Base-by-base conservation (phyloP, 169 alveolate species). In the Plasmodium berghei region DNA sequence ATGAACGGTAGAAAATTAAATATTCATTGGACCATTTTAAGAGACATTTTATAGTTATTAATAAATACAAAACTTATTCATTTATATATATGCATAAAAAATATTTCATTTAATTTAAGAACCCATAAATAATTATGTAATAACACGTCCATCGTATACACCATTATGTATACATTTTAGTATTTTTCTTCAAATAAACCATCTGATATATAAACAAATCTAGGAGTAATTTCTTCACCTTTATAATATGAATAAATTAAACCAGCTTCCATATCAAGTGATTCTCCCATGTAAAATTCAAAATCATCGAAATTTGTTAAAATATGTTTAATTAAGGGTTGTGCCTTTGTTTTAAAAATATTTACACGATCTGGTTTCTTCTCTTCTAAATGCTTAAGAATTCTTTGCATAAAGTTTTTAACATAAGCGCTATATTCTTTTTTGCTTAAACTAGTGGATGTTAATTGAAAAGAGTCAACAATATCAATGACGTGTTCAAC, bases 221-320 rank as follows among this genome's bases (percentile, higher is more conserved):
- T 93, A 40, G 99, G 99, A 45, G 98, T 93, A 18, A 95, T 93
- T 87, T 97, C 98, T 64, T 96, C 99, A 58, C 97, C 99, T 71
- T 97, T 95, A 95, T 97, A 97, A 94, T 97, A 97, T 45, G 97
- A 96, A 83, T 96, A 94, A 72, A 96, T 94, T 61, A 97, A 63
- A 22, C 95, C 95, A 18, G 97, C 98, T 90, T 97, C 98, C 87
- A 93, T 92, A 73, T 97, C 98, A 34, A 95, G 94, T 64, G 98
- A 95, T 87, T 97, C 98, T 83, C 98, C 98, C 87, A 95, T 91
- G 89, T 93, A 97, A 95, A 97, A 97, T 92, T 94, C 96, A 93
- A 97, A 95, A 87, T 97, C 99, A 71, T 95, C 96, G 92, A 96
- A 97, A 73, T 95, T 94, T 56, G 96, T 95, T 61, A 96, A 92